Evolutionary conservation across 495 filamentous ascomycete species (phyloP).

Genomic region (Annulohypoxylon stygium): DNA sequence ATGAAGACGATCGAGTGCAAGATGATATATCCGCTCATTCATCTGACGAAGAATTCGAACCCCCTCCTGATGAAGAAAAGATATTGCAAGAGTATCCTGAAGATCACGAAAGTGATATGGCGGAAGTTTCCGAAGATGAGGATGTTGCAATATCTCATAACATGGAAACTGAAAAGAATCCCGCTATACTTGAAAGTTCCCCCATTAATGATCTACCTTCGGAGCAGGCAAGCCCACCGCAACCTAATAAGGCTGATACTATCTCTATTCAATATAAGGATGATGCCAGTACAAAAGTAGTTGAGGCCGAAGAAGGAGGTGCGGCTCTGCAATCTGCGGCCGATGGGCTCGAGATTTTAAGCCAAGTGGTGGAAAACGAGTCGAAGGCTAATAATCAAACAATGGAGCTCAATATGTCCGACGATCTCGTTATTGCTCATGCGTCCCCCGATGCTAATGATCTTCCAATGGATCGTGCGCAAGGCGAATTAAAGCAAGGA

Average conservation of each 20-base stretch:
- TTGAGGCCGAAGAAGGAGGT: conserved; percentile 32
- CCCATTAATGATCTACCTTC: neutral
- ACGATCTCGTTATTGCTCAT: conserved; percentile 12
- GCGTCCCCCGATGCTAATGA: conserved; percentile 1
- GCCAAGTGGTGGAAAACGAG: conserved; percentile 41
- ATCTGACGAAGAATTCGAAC: conserved; percentile 21
- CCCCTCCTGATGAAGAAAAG: conserved; percentile 17
- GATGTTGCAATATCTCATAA: conserved; percentile 18
- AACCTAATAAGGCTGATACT: neutral
- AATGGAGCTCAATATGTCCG: conserved; percentile 20
- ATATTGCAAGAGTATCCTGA: conserved; percentile 14
- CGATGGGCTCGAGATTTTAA: conserved; percentile 49
- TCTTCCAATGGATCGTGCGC: neutral
- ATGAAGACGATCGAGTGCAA: conserved; percentile 16
- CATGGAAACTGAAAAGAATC: neutral
- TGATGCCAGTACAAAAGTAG: conserved; percentile 17
- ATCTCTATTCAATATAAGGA: conserved; percentile 9
- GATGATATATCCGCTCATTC: conserved; percentile 19
- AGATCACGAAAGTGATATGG: conserved; percentile 24
- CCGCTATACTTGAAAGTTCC: neutral
- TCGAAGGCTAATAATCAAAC: conserved; percentile 35
- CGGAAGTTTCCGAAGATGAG: conserved; percentile 9
- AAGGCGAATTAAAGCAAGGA: conserved; percentile 15
- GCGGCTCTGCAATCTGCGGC: conserved; percentile 35
- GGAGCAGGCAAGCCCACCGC: neutral